Evolutionary conservation across 2,329 filamentous ascomycete genomes (phyloP).

Genomic region (Fusarium compactum): DNA sequence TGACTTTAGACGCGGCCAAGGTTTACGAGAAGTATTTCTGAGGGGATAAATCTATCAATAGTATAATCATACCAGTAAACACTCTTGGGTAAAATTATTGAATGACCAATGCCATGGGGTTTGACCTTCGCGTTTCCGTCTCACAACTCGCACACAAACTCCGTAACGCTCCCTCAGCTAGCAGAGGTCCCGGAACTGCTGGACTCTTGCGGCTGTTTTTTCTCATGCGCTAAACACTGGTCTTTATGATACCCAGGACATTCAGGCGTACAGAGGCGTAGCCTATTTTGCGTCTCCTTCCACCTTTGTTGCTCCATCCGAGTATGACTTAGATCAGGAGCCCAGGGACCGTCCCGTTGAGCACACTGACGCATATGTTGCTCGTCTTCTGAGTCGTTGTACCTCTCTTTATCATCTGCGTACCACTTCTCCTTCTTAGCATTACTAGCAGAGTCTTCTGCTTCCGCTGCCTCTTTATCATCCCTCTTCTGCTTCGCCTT

Average conservation of each 20-base stretch:
- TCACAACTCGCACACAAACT: no score
- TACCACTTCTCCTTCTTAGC: background rate
- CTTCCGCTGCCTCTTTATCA: background rate
- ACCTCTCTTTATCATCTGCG: background rate
- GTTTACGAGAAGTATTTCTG: conserved; percentile 15
- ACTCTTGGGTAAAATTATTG: no score
- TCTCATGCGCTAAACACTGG: background rate
- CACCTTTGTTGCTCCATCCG: background rate
- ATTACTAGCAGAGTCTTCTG: background rate
- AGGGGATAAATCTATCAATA: background rate
- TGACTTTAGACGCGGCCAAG: conserved; percentile 15
- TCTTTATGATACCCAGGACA: background rate
- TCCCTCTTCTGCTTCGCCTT: background rate
- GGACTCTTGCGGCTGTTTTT: background rate
- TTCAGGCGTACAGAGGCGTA: background rate
- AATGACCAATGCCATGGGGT: no score
- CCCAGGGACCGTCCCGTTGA: background rate
- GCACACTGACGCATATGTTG: background rate
- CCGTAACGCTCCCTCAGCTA: background rate
- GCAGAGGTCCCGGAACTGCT: background rate
- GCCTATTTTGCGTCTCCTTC: background rate
- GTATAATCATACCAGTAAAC: no score
- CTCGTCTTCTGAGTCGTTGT: no score
- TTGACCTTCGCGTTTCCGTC: no score
- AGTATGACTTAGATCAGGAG: no score